Base-by-base conservation (phyloP, 345 rosid species). In the Populus nigra region DNA sequence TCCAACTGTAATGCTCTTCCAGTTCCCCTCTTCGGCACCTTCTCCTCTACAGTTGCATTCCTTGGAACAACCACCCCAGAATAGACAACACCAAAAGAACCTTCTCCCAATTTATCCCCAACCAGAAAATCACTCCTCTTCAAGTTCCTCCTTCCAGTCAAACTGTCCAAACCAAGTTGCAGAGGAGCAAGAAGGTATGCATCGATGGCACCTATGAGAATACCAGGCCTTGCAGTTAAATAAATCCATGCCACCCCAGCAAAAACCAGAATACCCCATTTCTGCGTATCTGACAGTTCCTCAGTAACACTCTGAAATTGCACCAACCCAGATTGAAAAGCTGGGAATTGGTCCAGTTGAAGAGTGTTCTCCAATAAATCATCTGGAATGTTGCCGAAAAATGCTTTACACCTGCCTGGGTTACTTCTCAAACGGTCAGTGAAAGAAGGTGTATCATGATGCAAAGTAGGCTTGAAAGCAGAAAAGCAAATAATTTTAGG, bases 161-260 rank as follows among this genome's bases (percentile, higher is more conserved):
- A 85, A 83, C 87, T 89, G 73, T 88, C 90, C 63, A 93, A 72
- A 65, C 83, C 92, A 68, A 87, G 79, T 83, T 96, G 98, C 86
- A 96, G 79, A 53, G 97, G 99, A 82, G 94, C 93, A 18, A 93
- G 85, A 80, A 93, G 86, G 81, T 95, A 95, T 7, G 97, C 84
- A 81, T 95, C 99, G 79, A 95, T 83, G 82, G 99, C 99, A 33
- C 98, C 99, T 13, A 93, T 1, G 73, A 95, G 90, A 76, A 93
- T 93, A 73, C 96, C 98, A 0, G 98, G 98, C 78, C 99, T 89
- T 38, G 98, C 93, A 31, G 99, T 96, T 82, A 93, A 84, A 85
- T 96, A 92, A 75, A 92, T 68, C 94, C 99, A 93, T 45, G 86
- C 73, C 33, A 90, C 33, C 76, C 96, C 97, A 43, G 86, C 87